Percentiles rank a stretch among this genome's conserved stretches.
These are phyloP conservation scores for Saitozyma sp. DNA, from an alignment of 768 basidiomycete species.

Conservation along the genomic window DNA sequence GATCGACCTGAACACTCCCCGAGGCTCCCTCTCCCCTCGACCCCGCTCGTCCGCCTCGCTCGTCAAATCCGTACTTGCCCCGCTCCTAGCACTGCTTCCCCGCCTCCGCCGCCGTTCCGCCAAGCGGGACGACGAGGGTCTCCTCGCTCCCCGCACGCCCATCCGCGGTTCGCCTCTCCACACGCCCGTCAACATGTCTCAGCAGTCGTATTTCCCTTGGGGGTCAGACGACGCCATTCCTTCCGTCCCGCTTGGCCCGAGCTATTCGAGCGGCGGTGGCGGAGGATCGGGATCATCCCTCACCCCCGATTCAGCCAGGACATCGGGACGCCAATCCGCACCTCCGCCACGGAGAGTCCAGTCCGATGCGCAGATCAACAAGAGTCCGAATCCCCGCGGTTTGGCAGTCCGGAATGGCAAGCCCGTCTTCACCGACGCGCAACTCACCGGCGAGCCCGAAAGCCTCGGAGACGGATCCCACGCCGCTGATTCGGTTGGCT, in stretches of 20 bases:
- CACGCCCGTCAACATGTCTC: constrained; percentile 20
- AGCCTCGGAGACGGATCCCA: not conserved
- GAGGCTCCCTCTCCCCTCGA: not conserved
- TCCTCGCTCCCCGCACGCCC: constrained; percentile 61
- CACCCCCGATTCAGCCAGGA: constrained; percentile 10
- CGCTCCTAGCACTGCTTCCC: constrained; percentile 56
- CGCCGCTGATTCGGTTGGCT: not conserved
- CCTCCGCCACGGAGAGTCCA: constrained; percentile 32
- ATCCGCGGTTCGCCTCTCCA: constrained; percentile 29
- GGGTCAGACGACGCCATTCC: constrained; percentile 6
- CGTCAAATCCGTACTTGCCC: constrained; percentile 45
- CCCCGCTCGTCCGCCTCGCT: constrained; percentile 29
- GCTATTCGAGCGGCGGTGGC: not conserved
- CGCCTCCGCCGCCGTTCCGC: constrained; percentile 51
- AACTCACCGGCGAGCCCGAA: not conserved
- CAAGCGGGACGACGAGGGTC: constrained; percentile 64
- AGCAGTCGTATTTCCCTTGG: constrained; percentile 27
- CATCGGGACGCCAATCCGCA: not conserved
- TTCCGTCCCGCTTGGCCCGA: not conserved
- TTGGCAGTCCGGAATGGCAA: constrained; percentile 25
- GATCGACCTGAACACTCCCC: constrained; percentile 13
- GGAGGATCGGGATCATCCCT: not conserved
- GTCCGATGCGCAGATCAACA: constrained; percentile 18
- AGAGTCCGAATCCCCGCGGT: constrained; percentile 22
- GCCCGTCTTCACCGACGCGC: constrained; percentile 9